Base-by-base conservation (phyloP, 75 land plant genomes). In the Pinus tabuliformis region DNA sequence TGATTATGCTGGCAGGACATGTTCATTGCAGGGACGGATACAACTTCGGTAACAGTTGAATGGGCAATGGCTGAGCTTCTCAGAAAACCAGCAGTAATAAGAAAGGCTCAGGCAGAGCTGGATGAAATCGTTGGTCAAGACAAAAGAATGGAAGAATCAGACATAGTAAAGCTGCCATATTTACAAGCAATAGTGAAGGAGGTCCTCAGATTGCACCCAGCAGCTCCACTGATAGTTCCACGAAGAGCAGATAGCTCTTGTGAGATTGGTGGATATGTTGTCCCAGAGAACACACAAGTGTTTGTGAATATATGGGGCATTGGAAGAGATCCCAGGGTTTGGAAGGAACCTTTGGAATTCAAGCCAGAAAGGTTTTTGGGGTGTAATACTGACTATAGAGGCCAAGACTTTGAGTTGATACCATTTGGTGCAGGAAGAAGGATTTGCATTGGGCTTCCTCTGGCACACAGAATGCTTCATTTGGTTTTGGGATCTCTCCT, bases 11-110 rank as follows among this genome's bases (percentile, higher is more conserved):
- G n/a, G n/a, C 60, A 73, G 75, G 75, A 73, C 37, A 24, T 73
- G 26, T 73, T 73, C 22, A 17, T 73, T 73, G 75, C 75, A 16
- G 74, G 82, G 21, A 42, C 59, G 6, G 82, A 81, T 62, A 81
- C 82, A n/a, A 78, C 73, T 15, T 39, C 80, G 15, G 36, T 56
- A n/a, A 78, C 75, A 28, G 30, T 78, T 28, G 79, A 70, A 52
- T 78, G 79, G 79, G 59, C 79, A n/a, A 63, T 77, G 49, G 78
- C 77, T 21, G 79, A 78, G 76, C 79, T 78, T n/a, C 54, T 78
- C 11, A 57, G 37, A 37, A 49, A 78, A 2, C 77, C 76, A 18
- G 13, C 57, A 28, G 22, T 78, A 13, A 30, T 58, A 64, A 75
- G 16, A 26, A 75, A 60, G 52, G 30, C 37, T 4, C 81, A 79